A percentile compares a stretch with the other conserved stretches of the same genome.
phyloP scores from a whole-genome alignment of 2,329 filamentous ascomycete genomes.

The Cladosporium sp. region DNA sequence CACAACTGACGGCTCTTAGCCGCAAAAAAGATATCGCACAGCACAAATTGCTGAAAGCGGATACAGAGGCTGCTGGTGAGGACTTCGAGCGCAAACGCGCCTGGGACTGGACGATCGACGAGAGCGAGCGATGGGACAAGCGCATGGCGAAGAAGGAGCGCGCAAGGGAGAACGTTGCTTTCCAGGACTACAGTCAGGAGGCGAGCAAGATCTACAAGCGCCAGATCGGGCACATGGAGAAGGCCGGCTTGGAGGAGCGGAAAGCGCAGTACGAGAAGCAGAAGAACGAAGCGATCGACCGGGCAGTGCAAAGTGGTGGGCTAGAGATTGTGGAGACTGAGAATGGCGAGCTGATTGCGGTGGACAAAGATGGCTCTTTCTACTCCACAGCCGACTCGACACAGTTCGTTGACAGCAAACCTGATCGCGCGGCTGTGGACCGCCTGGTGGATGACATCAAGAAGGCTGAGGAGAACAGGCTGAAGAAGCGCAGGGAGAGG shows the following conservation, averaged over 20 bases:
- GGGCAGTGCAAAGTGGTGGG: slow-evolving; percentile 78
- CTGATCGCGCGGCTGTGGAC: slow-evolving; percentile 83
- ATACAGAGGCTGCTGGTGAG: slow-evolving; percentile 78
- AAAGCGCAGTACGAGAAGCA: slow-evolving; percentile 82
- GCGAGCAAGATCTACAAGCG: slow-evolving; percentile 92
- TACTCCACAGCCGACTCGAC: slow-evolving; percentile 85
- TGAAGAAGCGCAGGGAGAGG: slow-evolving; percentile 83
- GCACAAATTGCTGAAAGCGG: slow-evolving; percentile 90
- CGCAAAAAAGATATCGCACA: slow-evolving; percentile 84
- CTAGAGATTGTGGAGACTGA: slow-evolving; percentile 95
- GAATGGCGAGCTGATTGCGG: slow-evolving; percentile 87
- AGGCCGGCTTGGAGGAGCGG: slow-evolving; percentile 31
- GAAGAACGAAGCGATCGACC: slow-evolving; percentile 81
- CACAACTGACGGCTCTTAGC: slow-evolving; percentile 73
- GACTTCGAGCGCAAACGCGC: slow-evolving; percentile 98
- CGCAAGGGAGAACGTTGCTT: slow-evolving; percentile 81
- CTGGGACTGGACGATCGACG: slow-evolving; percentile 98
- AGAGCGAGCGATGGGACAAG: slow-evolving; percentile 91
- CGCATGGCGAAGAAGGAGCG: slow-evolving; percentile 81
- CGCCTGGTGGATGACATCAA: slow-evolving; percentile 80
- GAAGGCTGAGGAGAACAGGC: slow-evolving; percentile 80
- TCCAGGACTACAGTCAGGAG: slow-evolving; percentile 84
- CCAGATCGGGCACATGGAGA: slow-evolving; percentile 75
- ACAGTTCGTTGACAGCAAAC: slow-evolving; percentile 79
- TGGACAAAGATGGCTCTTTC: slow-evolving; percentile 87